Evolutionary conservation across 495 filamentous ascomycete genomes (phyloP).

Genomic region (Penicillium egyptiacum): DNA sequence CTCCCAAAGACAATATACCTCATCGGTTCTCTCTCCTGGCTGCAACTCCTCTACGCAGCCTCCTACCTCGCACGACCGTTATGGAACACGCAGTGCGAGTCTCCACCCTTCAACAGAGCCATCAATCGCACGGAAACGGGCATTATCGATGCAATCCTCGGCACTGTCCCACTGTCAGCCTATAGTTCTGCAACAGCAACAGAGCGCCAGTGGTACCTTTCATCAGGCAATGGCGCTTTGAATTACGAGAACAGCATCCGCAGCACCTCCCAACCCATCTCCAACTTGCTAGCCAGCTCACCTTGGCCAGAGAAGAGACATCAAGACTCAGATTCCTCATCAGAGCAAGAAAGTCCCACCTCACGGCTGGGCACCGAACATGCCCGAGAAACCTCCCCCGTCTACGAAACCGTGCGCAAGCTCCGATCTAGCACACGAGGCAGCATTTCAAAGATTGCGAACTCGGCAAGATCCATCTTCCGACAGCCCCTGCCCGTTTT

Average conservation of each 20-base stretch:
- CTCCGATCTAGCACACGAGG: neutral
- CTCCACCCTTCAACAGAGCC: conserved; percentile 14
- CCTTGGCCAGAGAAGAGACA: neutral
- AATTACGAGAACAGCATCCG: neutral
- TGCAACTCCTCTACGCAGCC: conserved; percentile 24
- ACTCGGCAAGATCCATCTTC: conserved; percentile 5
- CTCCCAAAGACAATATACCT: conserved; percentile 17
- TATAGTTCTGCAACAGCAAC: conserved; percentile 21
- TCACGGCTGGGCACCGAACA: neutral
- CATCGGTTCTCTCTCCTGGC: conserved; percentile 16
- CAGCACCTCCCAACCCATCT: neutral
- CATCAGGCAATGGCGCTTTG: neutral
- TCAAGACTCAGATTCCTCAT: neutral
- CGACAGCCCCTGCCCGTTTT: neutral
- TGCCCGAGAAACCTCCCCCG: neutral
- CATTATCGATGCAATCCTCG: conserved; percentile 16
- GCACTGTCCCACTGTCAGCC: conserved; percentile 14
- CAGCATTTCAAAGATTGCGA: conserved; percentile 6
- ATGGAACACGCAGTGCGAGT: conserved; percentile 11
- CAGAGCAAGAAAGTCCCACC: neutral
- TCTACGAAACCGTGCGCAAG: conserved; percentile 13
- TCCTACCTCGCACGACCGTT: conserved; percentile 22
- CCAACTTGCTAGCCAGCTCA: neutral
- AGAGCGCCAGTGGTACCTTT: conserved; percentile 3
- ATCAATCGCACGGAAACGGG: conserved; percentile 17